Evolutionary conservation across 768 basidiomycete genomes (phyloP), one percentile per base, ranked within the genome.

Genomic region (Lyophyllum decastes): DNA sequence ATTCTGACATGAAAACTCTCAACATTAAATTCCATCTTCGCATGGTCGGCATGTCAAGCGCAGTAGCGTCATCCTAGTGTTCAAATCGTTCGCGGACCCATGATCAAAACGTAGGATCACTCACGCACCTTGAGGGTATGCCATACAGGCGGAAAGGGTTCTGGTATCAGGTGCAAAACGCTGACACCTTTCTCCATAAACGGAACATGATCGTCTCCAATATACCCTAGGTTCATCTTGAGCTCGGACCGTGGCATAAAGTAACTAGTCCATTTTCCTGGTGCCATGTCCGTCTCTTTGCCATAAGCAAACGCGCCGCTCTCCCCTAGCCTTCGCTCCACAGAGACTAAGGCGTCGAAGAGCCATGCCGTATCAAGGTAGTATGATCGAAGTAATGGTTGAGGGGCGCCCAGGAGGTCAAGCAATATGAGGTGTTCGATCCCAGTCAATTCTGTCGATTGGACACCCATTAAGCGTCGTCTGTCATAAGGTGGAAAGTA

Each of bases 191-290:
- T 74, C 35, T 76, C 72, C 49, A 96, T 66, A 76, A 99, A 98
- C 22, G 97, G 97, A 41, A 94, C 71, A 65, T 99, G 97, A 72
- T 99, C 97, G 71, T 99, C 97, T 40, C 85, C 92, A 59, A 96
- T 87, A 64, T 86, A 82, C 2, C 85, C 86, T 19, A 72, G 68
- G 58, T 78, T 80, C 34, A 68, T 60, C 22, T 76, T 72, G 17
- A 57, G 65, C 1, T 68, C 69, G 1, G 63, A 66, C 48, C 90
- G 80, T 41, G 82, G 74, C 22, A 74, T 65, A 74, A 95, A 95
- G 72, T 87, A 95, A 62, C 88, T 89, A 7, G 59, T 72, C 80
- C 82, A 86, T 52, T 74, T 73, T 3, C 74, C 79, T n/a, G 75
- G 66, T 35, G 77, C 70, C 82, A 84, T 78, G 47, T 64, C 66